Base-by-base conservation (phyloP, 805 yeast species). In the Limtongia smithiae region DNA sequence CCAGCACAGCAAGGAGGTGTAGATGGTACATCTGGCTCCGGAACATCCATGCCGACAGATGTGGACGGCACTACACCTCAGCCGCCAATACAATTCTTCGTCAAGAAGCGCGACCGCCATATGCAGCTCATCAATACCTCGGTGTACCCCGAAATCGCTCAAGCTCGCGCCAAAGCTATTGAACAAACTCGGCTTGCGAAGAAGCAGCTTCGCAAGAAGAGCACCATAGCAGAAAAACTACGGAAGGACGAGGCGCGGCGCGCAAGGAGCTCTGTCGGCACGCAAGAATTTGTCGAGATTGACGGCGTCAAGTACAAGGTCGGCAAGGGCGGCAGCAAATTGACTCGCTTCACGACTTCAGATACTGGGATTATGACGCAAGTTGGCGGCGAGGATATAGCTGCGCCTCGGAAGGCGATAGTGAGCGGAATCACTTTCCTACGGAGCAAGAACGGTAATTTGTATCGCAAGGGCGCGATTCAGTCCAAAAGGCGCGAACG, bases 341-440 rank as follows among this genome's bases (percentile, higher is more conserved):
- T 63, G n/a, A 44, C 58, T 4, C 43, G 61, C 3, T 37, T 47
- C 11, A 34, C 47, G 9, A 50, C 48, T 37, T 41, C 4, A 46
- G 14, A 14, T 17, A 18, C 20, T 34, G 37, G 14, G 18, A 22
- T 28, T 22, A n/a, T 31, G 15, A 11, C n/a, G 25, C 11, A 20
- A 18, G 5, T 20, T 20, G 36, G 30, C 24, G 38, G 31, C 9
- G 42, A 33, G 9, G 45, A 37, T 3, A 7, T 37, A 4, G 44
- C 27, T 5, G 51, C 59, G 24, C 66, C 64, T 1, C 50, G 47
- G 44, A 58, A 56, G 45, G 56, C 60, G 1, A 44, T 48, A 11
- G 51, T 58, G n/a, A 58, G 56, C 15, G 66, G 66, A 15, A 53
- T 55, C 12, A 43, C 57, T 1, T 63, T 51, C 43, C 38, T 61